Conservation (phyloP, 2,329 filamentous ascomycete species). For the Xylaria sp. region DNA sequence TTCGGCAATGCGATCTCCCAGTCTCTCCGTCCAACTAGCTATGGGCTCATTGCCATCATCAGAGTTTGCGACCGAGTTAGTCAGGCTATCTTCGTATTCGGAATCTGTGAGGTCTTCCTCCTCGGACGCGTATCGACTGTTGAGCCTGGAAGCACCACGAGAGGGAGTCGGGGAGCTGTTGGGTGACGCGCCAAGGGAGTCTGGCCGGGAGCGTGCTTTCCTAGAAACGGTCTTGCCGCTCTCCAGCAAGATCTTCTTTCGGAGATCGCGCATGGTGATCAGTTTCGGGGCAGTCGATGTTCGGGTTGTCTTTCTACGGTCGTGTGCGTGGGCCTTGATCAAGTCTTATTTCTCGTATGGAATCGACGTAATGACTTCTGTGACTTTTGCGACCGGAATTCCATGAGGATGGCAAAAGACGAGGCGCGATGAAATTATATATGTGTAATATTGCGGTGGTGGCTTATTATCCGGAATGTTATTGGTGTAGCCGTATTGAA, state of each 20-base stretch:
- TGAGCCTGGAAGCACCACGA: constrained; percentile 67
- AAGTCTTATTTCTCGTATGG: constrained; percentile 47
- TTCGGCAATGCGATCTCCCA: constrained; percentile 75
- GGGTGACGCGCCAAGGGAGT: constrained; percentile 68
- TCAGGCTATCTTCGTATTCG: constrained; percentile 62
- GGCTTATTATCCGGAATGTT: constrained; percentile 5
- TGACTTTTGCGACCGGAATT: constrained; percentile 44
- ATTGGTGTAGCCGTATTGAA: constrained; percentile 8
- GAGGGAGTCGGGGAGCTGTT: constrained; percentile 67
- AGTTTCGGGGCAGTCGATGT: constrained; percentile 10
- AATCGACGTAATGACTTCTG: constrained; percentile 40
- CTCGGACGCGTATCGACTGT: constrained; percentile 72
- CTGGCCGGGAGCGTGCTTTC: constrained; percentile 70
- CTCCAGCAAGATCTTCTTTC: constrained; percentile 75
- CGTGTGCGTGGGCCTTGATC: constrained; percentile 31
- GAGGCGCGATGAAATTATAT: background rate
- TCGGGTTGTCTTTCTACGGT: constrained; percentile 11
- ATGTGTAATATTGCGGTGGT: constrained; percentile 2
- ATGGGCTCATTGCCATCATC: constrained; percentile 72
- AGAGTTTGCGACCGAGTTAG: constrained; percentile 64
- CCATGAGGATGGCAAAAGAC: constrained; percentile 45
- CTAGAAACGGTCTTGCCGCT: constrained; percentile 77
- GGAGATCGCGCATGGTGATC: constrained; percentile 68
- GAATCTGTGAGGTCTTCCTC: constrained; percentile 69
- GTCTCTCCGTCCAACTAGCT: constrained; percentile 69